A percentile compares a stretch with the other conserved stretches of the same genome.
phyloP scores from a whole-genome alignment of 768 basidiomycete genomes.

The Tulasnella calospora region DNA sequence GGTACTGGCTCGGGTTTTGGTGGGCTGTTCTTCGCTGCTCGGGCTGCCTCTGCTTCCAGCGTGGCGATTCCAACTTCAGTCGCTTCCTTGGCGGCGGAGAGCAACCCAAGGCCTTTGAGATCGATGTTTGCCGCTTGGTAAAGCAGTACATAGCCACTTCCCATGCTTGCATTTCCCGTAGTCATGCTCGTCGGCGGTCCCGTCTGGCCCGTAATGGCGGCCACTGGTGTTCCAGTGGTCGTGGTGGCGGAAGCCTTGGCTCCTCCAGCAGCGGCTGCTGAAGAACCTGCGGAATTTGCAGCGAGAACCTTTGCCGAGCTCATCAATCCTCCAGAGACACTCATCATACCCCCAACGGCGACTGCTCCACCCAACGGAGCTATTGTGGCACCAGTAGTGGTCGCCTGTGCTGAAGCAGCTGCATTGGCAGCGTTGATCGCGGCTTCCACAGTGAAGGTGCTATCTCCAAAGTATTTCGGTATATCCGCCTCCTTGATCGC shows the following conservation, averaged over 20 bases:
- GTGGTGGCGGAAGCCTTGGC: background rate
- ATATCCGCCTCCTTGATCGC: conserved; percentile 86
- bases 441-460: conserved; percentile 31
- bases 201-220: background rate
- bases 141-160: conserved; percentile 89
- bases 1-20: background rate
- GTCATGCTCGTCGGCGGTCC: background rate
- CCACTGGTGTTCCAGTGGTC: conserved; percentile 3
- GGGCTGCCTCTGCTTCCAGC: background rate
- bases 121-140: conserved; percentile 93
- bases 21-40: background rate
- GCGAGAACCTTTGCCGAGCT: conserved; percentile 17
- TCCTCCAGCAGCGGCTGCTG: background rate
- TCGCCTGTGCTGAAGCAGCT: background rate
- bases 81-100: conserved; percentile 20
- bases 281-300: background rate
- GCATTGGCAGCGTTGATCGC: conserved; percentile 15
- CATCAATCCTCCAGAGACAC: background rate
- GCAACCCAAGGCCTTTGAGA: conserved; percentile 60
- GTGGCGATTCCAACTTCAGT: conserved; percentile 3
- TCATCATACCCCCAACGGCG: background rate
- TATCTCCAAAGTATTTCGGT: conserved; percentile 88
- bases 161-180: conserved; percentile 48
- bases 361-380: background rate
- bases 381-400: background rate